Evolutionary conservation across 2,329 filamentous ascomycete species (phyloP), one percentile per base, ranked within the genome.

Genomic region (Orbilia ellipsospora): DNA sequence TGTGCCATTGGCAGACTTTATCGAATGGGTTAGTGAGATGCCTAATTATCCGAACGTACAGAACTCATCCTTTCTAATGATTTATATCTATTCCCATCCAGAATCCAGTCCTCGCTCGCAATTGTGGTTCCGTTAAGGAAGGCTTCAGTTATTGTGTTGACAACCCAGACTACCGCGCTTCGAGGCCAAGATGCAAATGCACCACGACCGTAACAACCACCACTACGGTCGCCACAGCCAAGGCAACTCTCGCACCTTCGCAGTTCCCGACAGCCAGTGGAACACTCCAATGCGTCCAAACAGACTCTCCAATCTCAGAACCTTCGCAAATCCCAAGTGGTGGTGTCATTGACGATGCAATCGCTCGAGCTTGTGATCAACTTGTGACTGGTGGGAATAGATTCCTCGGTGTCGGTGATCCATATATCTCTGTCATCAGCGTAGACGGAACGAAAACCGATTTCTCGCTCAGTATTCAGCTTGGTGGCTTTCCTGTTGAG

Each of bases 131-230:
- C 18, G 18, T 52, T 2, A 63, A 63, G 42, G 28, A 40, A 4
- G 59, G 45, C 31, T 42, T 51, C 36, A 28, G 45, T 13, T 63
- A 63, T 50, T 63, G 59, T 26, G 50, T 50, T 20, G 59, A 63
- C 16, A 63, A 63, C 20, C 50, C 20, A 23, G 20, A 13, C n/a
- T 52, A 52, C 20, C 50, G 50, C 18, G 50, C 50, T 13, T 52
- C 50, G 20, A 52, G 13, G 20, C 50, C 50, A 23, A 52, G 13
- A 52, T 52, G 50, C 50, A 23, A 52, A 20, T 52, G 50, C 50
- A 52, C 50, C 10, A 52, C 50, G 20, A 52, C 50, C 1, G 16
- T 52, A 20, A 52, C 50, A 2, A 8, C 50, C 2, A 52, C 44
- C 15, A 48, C 44, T n/a, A 48, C 44, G 3, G 13, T 48, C 1